Percentiles rank a stretch among this genome's conserved stretches.
Conservation (phyloP, 2,329 filamentous ascomycete genomes). For the Claviceps purpurea region DNA sequence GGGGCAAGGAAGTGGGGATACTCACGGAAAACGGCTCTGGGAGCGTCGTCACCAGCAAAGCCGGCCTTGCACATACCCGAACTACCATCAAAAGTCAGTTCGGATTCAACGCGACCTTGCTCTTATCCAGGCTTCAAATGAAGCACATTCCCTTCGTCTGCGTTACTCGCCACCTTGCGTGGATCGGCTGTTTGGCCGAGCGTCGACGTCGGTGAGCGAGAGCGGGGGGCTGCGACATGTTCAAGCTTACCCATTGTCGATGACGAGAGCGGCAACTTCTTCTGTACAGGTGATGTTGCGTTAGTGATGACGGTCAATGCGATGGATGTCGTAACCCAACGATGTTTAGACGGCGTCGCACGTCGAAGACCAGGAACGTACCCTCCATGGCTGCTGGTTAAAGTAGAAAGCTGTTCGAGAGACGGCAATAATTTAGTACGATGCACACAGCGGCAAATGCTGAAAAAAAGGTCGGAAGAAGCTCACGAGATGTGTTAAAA, state of each 20-base stretch:
- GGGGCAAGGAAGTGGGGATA: conserved; percentile 22
- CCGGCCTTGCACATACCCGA: conserved; percentile 99
- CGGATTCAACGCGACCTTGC: not conserved
- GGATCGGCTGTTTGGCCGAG: conserved; percentile 4
- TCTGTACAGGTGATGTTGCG: conserved; percentile 46
- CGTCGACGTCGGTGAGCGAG: conserved; percentile 23
- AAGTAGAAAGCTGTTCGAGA: conserved; percentile 18
- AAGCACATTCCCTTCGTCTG: not conserved
- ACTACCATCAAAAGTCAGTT: conserved; percentile 44
- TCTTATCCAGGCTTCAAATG: not conserved
- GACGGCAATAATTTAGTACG: conserved; percentile 7
- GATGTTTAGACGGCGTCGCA: conserved; percentile 1
- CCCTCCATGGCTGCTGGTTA: conserved; percentile 44
- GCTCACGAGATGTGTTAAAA: conserved; percentile 10
- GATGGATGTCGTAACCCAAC: not conserved
- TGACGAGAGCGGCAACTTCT: conserved; percentile 99
- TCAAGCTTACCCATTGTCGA: conserved; percentile 99
- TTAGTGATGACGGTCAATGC: conserved; percentile 24
- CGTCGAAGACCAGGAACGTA: conserved; percentile 20
- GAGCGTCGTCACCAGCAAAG: conserved; percentile 99
- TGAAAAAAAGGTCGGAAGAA: conserved; percentile 5
- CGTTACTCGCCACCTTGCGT: conserved; percentile 1
- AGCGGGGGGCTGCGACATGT: conserved; percentile 12
- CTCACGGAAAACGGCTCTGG: conserved; percentile 99
- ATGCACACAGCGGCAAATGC: not conserved